Conservation (phyloP, 257 asterid genomes). For the Solanum acaule region DNA sequence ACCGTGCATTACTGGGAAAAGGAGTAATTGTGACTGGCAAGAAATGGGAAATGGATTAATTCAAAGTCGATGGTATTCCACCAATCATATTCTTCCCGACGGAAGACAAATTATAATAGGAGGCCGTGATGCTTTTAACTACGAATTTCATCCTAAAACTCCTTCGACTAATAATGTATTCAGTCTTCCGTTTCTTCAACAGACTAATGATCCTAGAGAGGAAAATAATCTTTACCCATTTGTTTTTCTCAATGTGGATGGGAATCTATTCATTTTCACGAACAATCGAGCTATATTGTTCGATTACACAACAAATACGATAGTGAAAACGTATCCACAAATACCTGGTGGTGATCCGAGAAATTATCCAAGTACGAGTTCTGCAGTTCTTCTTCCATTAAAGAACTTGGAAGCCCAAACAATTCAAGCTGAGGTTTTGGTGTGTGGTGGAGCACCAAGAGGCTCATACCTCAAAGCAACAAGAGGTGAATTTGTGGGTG, state of each 20-base stretch:
- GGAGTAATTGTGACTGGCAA: neutral
- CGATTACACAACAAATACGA: conserved; percentile 8
- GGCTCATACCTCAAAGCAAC: conserved; percentile 9
- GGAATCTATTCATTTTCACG: conserved; percentile 39
- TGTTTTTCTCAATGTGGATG: conserved; percentile 38
- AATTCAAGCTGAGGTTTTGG: conserved; percentile 9
- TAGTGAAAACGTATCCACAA: conserved; percentile 25
- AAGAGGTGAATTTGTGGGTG: conserved; percentile 4
- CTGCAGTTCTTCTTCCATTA: conserved; percentile 51
- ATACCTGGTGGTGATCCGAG: conserved; percentile 47
- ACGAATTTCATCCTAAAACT: conserved; percentile 1
- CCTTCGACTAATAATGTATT: neutral
- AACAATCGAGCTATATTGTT: conserved; percentile 35
- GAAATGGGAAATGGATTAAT: neutral
- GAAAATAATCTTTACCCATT: conserved; percentile 24
- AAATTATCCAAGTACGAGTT: conserved; percentile 50
- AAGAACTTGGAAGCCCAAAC: neutral
- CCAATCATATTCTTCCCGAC: neutral
- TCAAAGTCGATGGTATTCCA: conserved; percentile 8
- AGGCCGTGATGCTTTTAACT: neutral
- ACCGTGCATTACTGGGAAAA: neutral
- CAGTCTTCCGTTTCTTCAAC: neutral
- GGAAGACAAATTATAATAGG: conserved; percentile 6
- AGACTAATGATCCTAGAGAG: neutral
- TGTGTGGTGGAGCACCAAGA: conserved; percentile 31